Evolutionary conservation across 108 stramenopile species (phyloP), one percentile per base, ranked within the genome.

Genomic region (Conticribra weissflogii): DNA sequence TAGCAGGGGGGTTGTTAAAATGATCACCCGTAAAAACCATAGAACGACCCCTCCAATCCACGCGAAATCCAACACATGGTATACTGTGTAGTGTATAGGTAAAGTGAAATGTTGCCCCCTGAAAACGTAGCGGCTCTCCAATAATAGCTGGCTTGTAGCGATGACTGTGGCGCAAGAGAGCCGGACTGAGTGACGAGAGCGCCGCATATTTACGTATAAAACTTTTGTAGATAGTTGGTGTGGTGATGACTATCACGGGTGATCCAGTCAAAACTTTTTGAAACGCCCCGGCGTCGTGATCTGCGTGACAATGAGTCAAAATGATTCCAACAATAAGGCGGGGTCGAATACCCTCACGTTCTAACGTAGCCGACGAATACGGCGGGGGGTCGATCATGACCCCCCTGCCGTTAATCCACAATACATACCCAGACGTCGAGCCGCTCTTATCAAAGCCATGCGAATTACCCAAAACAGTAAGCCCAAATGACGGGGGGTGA

Each of bases 351-450:
- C 92, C 92, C 68, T 94, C 91, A 29, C 88, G 61, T 68, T 90
- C 90, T 5, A 96, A 76, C 1, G 91, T 92, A 17, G 94, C 91
- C 23, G 89, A 89, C 16, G 92, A 90, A 51, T 91, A 94, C 15
- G 97, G 97, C 8, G 97, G 97, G 0, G 97, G 97, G 62, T 97
- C 97, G 48, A 97, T 95, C 97, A 97, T 97, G 17, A 96, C 84
- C 9, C 97, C 97, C 28, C 93, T 54, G 1, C 97, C 86, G 57
- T 96, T 96, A n/a, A 97, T 88, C 97, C 96, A 97, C 19, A 97
- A 71, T 21, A 97, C 97, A 78, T 95, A 97, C 9, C 97, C 97
- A 55, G 90, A 89, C 16, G 90, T 89, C n/a, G 91, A 94, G 33
- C 97, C 97, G 62, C 79, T 92, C 54, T 88, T 85, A 36, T 97